Evolutionary conservation across 2,329 filamentous ascomycete genomes (phyloP), one percentile per base, ranked within the genome.

Genomic region (Capronia coronata): DNA sequence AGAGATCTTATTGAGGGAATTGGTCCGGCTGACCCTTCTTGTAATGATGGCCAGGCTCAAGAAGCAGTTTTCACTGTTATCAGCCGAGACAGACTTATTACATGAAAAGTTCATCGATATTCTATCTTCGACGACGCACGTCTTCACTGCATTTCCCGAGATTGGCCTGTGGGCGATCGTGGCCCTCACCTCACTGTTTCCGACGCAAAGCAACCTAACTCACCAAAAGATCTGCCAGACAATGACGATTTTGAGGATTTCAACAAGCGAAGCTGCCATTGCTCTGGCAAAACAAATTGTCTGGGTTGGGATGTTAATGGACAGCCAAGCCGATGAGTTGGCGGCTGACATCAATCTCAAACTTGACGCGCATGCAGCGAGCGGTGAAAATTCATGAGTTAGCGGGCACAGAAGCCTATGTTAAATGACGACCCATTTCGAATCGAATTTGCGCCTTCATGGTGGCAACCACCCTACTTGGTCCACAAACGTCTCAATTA

Each of bases 31-130:
- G 7, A 34, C 46, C 38, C 21, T 46, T 13, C 43, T 53, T 6
- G 37, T 53, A 16, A 13, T 53, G 37, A 16, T 49, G 30, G 42
- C 51, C 8, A 43, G 30, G 7, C 14, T 53, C 29, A 53, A 48
- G 34, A 19, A 29, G 13, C 40, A 16, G 5, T 52, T 48, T 23
- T 44, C 40, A 10, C 41, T 45, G 11, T 34, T 45, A 14, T 30
- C 49, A 19, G 49, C 44, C 7, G 49, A 52, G 34, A 30, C 41
- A 18, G 5, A 14, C 18, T 13, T 14, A 19, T 10, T 52, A n/a
- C 45, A 18, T 5, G 25, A 48, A 16, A 30, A 35, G 32, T 45
- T 48, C 14, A 23, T 29, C 13, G 11, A 16, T 14, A 3, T 46
- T 5, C 5, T 38, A 2, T 6, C 21, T 10, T n/a, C n/a, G 14